Conservation (phyloP, 192 early-diverging fungal genomes). For the Coemansia sp. region DNA sequence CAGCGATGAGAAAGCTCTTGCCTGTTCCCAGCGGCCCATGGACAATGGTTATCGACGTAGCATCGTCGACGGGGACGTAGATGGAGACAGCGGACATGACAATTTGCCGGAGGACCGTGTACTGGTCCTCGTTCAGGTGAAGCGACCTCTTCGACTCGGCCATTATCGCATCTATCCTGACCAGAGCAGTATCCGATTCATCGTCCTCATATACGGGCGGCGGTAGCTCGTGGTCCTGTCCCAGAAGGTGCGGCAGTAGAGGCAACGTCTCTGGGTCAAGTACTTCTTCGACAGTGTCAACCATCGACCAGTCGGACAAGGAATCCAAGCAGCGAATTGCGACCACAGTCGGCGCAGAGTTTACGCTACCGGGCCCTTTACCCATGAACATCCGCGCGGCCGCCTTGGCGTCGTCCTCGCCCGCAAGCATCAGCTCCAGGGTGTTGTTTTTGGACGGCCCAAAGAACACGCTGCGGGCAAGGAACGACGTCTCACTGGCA, state of each 20-base stretch:
- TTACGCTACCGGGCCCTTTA: not conserved
- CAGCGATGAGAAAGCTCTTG: slow-evolving; percentile 67
- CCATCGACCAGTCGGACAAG: slow-evolving; percentile 44
- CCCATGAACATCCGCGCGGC: slow-evolving; percentile 24
- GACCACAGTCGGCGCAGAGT: slow-evolving; percentile 6
- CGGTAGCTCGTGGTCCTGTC: no score
- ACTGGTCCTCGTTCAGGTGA: slow-evolving; percentile 31
- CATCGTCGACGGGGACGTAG: slow-evolving; percentile 13
- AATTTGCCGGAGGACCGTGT: slow-evolving; percentile 9
- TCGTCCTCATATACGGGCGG: not conserved
- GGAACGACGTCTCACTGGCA: slow-evolving; percentile 18
- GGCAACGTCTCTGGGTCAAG: slow-evolving; percentile 17
- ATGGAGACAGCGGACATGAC: slow-evolving; percentile 32
- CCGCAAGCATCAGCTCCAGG: slow-evolving; percentile 36
- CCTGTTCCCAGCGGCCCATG: slow-evolving; percentile 64
- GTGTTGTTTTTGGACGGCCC: slow-evolving; percentile 46
- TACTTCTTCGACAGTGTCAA: slow-evolving; percentile 28
- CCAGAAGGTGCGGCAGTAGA: slow-evolving; percentile 19
- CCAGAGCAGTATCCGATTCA: not conserved
- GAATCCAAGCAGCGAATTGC: slow-evolving; percentile 41
- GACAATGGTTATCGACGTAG: slow-evolving; percentile 26
- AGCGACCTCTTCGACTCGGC: not conserved
- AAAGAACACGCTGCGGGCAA: slow-evolving; percentile 44
- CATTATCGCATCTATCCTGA: not conserved
- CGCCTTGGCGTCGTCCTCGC: slow-evolving; percentile 32